Evolutionary conservation across 2,329 filamentous ascomycete species (phyloP), one percentile per base, ranked within the genome.

Genomic region (Fusarium udum): DNA sequence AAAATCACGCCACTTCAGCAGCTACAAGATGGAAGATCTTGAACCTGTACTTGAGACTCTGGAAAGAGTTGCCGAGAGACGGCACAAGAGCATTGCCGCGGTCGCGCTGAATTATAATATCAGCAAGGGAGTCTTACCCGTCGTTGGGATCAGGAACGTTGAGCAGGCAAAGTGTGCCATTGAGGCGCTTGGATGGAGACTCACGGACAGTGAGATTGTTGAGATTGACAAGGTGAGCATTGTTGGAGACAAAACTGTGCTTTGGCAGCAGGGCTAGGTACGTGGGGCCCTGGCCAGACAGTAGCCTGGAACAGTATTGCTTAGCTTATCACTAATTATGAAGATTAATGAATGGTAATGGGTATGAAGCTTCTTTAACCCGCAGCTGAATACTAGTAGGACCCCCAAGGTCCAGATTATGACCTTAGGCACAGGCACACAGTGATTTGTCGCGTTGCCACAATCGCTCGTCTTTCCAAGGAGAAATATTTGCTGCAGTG

Each of bases 141-240:
- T 69, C 16, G 65, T 70, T 45, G 65, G 67, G 2, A 69, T 70
- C 2, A 64, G 65, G 11, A 70, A 60, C 4, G 59, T 69, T 3
- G 32, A 51, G 7, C 67, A 70, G 34, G 67, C 67, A 1, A 28
- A 69, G 0, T 45, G 42, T 15, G 65, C 60, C 2, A 65, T 70
- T 6, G 60, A 69, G 4, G 48, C 67, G 3, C 43, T 69, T 12
- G 65, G 60, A 24, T 70, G 65, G 67, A 48, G 67, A 1, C 55
- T 70, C 15, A 60, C 53, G 7, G 32, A 65, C 3, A 15, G 12
- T 9, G 60, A 69, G 22, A 57, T 70, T 1, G 22, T 46, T 28
- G 67, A 69, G 20, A 65, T 70, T 16, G 60, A 70, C 0, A 46
- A 51, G 26, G 60, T 69, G 0, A 70, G 65, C 11, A 51, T 70